Evolutionary conservation across 2,329 filamentous ascomycete genomes (phyloP), one percentile per base, ranked within the genome.

Genomic region (Aspergillus novoparasiticus): DNA sequence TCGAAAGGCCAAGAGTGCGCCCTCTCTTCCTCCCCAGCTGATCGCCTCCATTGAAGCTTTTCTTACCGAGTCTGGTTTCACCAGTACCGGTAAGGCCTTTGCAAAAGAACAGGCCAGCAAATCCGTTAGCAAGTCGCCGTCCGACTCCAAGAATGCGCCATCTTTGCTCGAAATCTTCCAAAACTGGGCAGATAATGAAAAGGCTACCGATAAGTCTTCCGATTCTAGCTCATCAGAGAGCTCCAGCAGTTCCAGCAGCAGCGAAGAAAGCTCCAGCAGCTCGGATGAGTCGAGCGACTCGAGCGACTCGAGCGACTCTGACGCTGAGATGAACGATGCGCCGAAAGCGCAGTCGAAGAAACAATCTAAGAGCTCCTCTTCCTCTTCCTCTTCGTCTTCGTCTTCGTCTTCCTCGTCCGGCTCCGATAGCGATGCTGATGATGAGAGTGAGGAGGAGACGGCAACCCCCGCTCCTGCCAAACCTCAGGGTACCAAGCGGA

Each of bases 31-130:
- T 5, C 77, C 84, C 32, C 84, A 90, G 75, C 80, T 93, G 41
- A 81, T 93, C 73, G 85, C 88, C 64, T 81, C 92, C 19, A 84
- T 93, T 70, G 87, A 87, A 66, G 78, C 80, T 26, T 93, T 93
- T 76, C 82, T 93, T 57, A 83, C 84, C 48, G 84, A 89, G 53
- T 84, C 90, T 75, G 85, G 87, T n/a, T 90, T 91, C 71, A 76
- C 82, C 55, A 82, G 83, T 63, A 86, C 90, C 53, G 85, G 85
- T 71, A 80, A 83, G 63, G 85, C 86, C 6, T 89, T 93, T 72
- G 81, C 83, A 69, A 86, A 88, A 73, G 87, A 92, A 73, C 82
- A 84, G 79, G 64, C 72, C 55, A 74, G 71, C 53, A 75, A 75
- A 56, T 72, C 67, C 9, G 56, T 68, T 50, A 64, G 61, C 43